Conservation (phyloP, 805 yeast species). For the Geotrichum ghanense region DNA sequence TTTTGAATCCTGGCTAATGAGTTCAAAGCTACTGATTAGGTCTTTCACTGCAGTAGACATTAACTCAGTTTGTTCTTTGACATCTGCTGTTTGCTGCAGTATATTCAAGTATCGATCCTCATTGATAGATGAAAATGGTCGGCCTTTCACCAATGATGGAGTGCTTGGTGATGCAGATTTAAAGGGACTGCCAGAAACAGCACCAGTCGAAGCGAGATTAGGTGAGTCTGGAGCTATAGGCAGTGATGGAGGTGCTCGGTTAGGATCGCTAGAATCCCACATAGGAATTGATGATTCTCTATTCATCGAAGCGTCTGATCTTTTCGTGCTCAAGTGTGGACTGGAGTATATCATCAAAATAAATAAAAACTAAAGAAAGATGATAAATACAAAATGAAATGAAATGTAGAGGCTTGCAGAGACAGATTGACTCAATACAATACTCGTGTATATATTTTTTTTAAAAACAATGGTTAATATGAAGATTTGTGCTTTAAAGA, state of each 20-base stretch:
- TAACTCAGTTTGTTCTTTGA: constrained; percentile 21
- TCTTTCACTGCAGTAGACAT: background rate
- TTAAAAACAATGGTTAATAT: too few species aligned
- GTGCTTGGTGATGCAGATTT: background rate
- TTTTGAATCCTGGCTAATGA: background rate
- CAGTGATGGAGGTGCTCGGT: constrained; percentile 31
- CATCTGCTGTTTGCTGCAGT: constrained; percentile 20
- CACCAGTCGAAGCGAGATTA: constrained; percentile 7
- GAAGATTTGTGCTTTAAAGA: too few species aligned
- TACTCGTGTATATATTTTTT: too few species aligned
- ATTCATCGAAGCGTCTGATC: background rate
- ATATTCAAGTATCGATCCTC: constrained; percentile 13
- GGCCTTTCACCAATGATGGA: background rate
- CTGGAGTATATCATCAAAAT: background rate
- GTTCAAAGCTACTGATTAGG: background rate
- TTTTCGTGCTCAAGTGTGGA: background rate
- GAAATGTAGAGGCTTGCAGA: too few species aligned
- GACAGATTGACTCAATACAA: too few species aligned
- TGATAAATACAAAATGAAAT: too few species aligned
- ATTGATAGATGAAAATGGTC: background rate
- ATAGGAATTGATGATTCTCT: constrained; percentile 11
- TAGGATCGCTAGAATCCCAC: constrained; percentile 33
- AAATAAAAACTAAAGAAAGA: too few species aligned
- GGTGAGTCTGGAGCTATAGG: constrained; percentile 32
- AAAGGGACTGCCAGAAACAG: background rate